These are phyloP conservation scores for Bruguiera sexangula DNA, from an alignment of 345 rosid genomes.

Conservation along the genomic window DNA sequence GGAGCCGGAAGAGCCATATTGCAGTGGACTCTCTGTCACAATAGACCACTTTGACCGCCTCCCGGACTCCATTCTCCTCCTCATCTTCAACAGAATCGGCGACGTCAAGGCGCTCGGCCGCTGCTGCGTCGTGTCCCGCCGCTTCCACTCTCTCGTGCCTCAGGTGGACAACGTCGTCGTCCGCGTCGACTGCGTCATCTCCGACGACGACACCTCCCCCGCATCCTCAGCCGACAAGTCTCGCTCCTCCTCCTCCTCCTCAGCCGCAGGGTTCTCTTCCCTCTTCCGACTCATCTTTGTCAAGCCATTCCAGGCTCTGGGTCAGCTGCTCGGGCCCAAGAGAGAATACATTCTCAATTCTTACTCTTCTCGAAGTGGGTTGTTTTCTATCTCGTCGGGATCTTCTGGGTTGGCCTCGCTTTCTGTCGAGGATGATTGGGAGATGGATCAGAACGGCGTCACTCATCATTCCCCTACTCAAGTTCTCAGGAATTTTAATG, in stretches of 20 bases:
- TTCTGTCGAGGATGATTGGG: conserved; percentile 54
- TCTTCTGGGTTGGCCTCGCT: conserved; percentile 16
- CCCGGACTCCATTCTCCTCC: conserved; percentile 69
- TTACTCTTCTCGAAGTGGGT: conserved; percentile 13
- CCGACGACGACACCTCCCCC: conserved; percentile 65
- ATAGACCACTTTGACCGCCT: conserved; percentile 87
- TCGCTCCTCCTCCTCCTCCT: conserved; percentile 23
- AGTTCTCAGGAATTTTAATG: conserved; percentile 81
- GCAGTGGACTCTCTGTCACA: not conserved
- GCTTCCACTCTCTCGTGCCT: conserved; percentile 71
- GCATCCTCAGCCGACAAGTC: conserved; percentile 49
- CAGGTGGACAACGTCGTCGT: conserved; percentile 86
- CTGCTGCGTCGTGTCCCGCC: conserved; percentile 75
- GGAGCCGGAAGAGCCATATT: conserved; percentile 21
- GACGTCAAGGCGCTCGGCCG: conserved; percentile 97
- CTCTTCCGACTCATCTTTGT: conserved; percentile 51
- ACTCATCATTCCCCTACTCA: conserved; percentile 95
- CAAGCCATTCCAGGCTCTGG: conserved; percentile 77
- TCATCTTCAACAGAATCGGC: conserved; percentile 76
- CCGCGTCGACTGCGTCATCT: conserved; percentile 90
- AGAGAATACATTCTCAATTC: conserved; percentile 11
- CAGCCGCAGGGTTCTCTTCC: conserved; percentile 36
- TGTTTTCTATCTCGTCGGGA: conserved; percentile 11
- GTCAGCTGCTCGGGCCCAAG: conserved; percentile 59
- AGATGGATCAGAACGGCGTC: conserved; percentile 69